Conservation (phyloP, 2,329 filamentous ascomycete species). For the Fusarium nurragi region DNA sequence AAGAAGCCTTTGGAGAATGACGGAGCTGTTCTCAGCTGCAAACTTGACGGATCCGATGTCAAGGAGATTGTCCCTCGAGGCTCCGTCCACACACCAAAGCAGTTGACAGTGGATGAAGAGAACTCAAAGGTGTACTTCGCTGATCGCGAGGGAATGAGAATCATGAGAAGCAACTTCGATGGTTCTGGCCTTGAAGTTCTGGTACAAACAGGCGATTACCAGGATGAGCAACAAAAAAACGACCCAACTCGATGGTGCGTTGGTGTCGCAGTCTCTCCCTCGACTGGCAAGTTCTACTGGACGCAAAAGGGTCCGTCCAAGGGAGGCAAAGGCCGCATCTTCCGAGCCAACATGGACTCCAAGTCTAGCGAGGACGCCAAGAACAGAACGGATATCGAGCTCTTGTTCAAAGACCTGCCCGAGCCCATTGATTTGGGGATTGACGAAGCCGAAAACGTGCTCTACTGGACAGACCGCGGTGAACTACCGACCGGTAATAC, state of each 20-base stretch:
- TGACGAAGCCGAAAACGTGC: accelerated
- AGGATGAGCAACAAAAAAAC: not conserved
- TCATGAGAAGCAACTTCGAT: conserved; percentile 1
- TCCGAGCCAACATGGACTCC: not conserved
- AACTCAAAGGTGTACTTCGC: not conserved
- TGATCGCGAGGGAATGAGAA: conserved; percentile 4
- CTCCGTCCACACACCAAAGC: not conserved
- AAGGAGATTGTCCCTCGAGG: not conserved
- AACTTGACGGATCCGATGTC: not conserved
- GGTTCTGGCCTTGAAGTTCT: not conserved
- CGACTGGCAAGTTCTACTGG: conserved; percentile 2
- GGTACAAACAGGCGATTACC: not conserved
- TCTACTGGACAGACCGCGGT: conserved; percentile 10
- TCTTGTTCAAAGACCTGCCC: not conserved
- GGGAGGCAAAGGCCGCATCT: not conserved
- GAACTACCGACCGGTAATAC: not conserved
- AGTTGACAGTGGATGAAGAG: not conserved
- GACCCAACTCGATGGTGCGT: conserved; percentile 3
- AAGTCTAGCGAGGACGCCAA: accelerated
- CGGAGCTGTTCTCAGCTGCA: not conserved
- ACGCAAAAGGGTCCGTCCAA: conserved; percentile 1
- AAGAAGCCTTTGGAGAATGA: not conserved
- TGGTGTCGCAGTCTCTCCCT: not conserved
- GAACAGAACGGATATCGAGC: conserved; percentile 1
- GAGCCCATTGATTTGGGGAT: conserved; percentile 2